Percentiles rank a stretch among this genome's conserved stretches.
These are phyloP conservation scores for Malassezia globosa DNA, from an alignment of 1,284 basidiomycete genomes.

Conservation along the genomic window DNA sequence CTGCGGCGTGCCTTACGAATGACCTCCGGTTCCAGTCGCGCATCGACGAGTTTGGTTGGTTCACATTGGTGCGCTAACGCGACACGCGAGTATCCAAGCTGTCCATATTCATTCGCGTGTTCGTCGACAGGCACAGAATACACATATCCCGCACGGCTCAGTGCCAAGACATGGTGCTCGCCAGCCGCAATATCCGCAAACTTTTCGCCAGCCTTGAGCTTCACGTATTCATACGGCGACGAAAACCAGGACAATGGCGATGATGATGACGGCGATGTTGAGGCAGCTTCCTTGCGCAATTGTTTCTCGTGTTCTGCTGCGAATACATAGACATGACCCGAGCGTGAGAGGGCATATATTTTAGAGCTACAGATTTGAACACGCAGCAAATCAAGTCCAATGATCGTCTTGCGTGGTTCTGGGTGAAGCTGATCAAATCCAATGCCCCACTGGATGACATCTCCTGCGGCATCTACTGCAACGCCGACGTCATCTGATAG, in stretches of 20 bases:
- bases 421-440: constrained; percentile 33
- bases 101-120: constrained; percentile 70
- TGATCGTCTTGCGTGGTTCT: constrained; percentile 32
- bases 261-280: constrained; percentile 3
- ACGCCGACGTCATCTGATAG: constrained; percentile 39
- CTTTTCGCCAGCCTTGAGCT: constrained; percentile 24
- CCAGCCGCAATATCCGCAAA: constrained; percentile 50
- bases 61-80: constrained; percentile 50
- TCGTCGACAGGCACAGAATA: constrained; percentile 68
- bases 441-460: constrained; percentile 50
- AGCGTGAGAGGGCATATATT: constrained; percentile 33
- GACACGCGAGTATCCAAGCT: constrained; percentile 56
- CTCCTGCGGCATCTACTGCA: constrained; percentile 55
- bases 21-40: constrained; percentile 38
- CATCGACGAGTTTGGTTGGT: constrained; percentile 33
- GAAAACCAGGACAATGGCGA: constrained; percentile 27
- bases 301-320: constrained; percentile 26
- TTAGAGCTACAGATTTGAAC: constrained; percentile 37
- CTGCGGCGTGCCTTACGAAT: constrained; percentile 17
- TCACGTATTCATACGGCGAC: neutral
- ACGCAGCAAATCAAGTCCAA: constrained; percentile 39
- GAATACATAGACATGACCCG: constrained; percentile 42
- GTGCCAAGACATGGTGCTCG: constrained; percentile 67
- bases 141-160: constrained; percentile 68
- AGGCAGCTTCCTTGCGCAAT: constrained; percentile 19